Evolutionary conservation across 768 basidiomycete species (phyloP), one percentile per base, ranked within the genome.

Genomic region (Kwoniella europaea): DNA sequence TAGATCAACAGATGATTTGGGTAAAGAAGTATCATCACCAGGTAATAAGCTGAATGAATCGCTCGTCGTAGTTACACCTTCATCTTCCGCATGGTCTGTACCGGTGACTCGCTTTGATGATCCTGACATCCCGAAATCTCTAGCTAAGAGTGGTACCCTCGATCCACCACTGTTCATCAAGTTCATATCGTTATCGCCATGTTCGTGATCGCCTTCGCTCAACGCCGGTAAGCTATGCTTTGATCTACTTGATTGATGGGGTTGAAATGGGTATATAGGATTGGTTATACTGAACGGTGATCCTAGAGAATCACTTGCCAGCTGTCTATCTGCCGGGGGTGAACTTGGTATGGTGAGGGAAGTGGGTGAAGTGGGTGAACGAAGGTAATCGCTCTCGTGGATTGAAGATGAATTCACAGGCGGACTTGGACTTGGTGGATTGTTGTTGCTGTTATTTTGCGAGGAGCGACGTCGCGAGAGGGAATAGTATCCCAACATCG

Each of bases 71-170:
- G 68, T 64, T 2, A 46, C 46, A 46, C 35, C n/a, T 52, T 44
- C 42, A 4, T 35, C 27, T 16, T 22, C 18, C 20, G 22, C 22
- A 5, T 27, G 12, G n/a, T 18, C 41, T 9, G 13, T 12, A 27
- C 16, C 4, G 3, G 18, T 20, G 12, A 55, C 22, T 18, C 54
- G 10, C 15, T 16, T 54, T 13, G 50, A 22, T 7, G 60, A 13
- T 7, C 61, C 67, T 41, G 52, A 52, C 57, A 70, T 46, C 4
- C 63, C 68, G 50, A 70, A 70, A 70, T 70, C 68, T 29, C 57
- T 62, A 9, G 68, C 18, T 35, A 70, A 27, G 4, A 70, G 56
- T 12, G 68, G 68, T 52, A 50, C 62, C 6, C 46, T 46, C 24
- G 43, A 57, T 13, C 63, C 68, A 43, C 13, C 68, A 18, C 62